Conservation (phyloP, 371 early-diverging fungal genomes). For the Apophysomyces sp. region DNA sequence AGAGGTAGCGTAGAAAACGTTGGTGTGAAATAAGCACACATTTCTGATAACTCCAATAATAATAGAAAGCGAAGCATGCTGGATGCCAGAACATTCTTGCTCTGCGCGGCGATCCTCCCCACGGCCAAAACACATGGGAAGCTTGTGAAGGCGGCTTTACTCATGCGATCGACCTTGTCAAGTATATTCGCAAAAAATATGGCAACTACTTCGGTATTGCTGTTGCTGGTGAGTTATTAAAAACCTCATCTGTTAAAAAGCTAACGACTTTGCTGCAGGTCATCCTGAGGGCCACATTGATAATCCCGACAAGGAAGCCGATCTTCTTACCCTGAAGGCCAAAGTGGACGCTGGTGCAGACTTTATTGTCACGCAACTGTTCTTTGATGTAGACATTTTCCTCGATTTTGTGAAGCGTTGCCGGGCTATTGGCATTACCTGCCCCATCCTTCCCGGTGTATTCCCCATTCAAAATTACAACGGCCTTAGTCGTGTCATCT, state of each 20-base stretch:
- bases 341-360: conserved; percentile 94
- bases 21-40: too few species aligned
- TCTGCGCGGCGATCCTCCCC: conserved; percentile 93
- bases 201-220: conserved; percentile 95
- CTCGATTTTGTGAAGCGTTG: conserved; percentile 76
- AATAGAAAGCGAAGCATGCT: conserved; percentile 67
- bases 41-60: background rate
- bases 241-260: background rate
- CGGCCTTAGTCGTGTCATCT: conserved; percentile 83
- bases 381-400: conserved; percentile 89
- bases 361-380: conserved; percentile 90
- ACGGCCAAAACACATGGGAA: conserved; percentile 79
- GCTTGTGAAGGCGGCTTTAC: conserved; percentile 81
- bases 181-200: conserved; percentile 85
- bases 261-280: conserved; percentile 28
- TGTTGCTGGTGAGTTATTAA: conserved; percentile 71
- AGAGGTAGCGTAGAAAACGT: conserved; percentile 34
- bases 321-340: conserved; percentile 75
- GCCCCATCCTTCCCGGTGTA: conserved; percentile 93
- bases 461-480: conserved; percentile 93
- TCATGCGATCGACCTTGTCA: conserved; percentile 84
- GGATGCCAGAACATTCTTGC: conserved; percentile 97
- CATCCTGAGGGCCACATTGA: conserved; percentile 93
- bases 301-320: conserved; percentile 68
- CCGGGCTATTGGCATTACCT: conserved; percentile 75